These are phyloP conservation scores for Atalantia buxifolia DNA, from an alignment of 345 rosid genomes.

Conservation along the genomic window DNA sequence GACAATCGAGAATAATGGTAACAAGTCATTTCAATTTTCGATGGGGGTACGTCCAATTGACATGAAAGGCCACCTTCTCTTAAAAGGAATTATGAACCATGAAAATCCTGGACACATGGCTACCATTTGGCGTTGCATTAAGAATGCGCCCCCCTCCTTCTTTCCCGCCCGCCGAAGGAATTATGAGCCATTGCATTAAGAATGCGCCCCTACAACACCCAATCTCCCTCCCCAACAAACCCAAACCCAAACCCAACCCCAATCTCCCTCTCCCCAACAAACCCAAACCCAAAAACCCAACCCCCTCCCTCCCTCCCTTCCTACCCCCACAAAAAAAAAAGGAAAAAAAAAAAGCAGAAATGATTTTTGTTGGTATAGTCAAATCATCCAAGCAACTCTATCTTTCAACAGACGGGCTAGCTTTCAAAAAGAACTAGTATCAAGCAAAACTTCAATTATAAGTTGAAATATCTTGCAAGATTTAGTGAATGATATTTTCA, in stretches of 20 bases:
- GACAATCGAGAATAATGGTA: background rate
- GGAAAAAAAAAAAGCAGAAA: background rate
- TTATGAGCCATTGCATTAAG: background rate
- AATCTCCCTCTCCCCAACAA: too few relatives aligned
- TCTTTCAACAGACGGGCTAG: background rate
- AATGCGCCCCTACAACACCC: background rate
- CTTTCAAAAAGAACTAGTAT: too few relatives aligned
- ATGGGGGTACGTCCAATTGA: slow-evolving; percentile 22
- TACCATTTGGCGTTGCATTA: background rate
- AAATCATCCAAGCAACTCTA: background rate
- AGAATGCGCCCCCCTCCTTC: too few relatives aligned
- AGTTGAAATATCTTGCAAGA: background rate
- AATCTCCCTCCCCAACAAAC: too few relatives aligned
- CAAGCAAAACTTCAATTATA: background rate
- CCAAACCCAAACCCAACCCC: too few relatives aligned
- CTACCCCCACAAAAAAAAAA: too few relatives aligned
- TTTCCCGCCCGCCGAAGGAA: background rate
- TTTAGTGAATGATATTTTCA: background rate
- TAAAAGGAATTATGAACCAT: background rate
- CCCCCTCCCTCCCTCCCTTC: too few relatives aligned
- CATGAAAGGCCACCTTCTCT: slow-evolving; percentile 15
- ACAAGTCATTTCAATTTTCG: slow-evolving; percentile 14
- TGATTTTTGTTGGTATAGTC: background rate
- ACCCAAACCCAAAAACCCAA: too few relatives aligned
- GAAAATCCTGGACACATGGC: background rate